phyloP scores from a whole-genome alignment of 129 eudicot species.

The Oenanthe sinensis region DNA sequence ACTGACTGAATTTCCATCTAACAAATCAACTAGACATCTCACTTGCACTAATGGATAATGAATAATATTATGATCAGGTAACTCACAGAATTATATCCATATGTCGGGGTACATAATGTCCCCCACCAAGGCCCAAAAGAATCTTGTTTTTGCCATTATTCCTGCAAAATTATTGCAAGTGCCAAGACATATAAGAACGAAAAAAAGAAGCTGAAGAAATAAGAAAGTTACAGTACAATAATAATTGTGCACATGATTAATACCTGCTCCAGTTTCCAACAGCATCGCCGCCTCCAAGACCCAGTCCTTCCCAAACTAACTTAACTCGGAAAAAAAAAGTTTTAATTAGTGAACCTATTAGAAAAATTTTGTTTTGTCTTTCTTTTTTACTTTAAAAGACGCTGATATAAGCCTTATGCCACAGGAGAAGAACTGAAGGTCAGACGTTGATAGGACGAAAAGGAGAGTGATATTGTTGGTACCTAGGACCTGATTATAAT shows the following conservation, averaged over 20 bases:
- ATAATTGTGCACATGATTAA: not conserved
- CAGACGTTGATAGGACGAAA: too few species aligned
- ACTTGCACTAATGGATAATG: not conserved
- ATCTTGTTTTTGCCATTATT: conserved; percentile 52
- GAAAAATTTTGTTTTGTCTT: not conserved
- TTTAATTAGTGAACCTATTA: not conserved
- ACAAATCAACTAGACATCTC: not conserved
- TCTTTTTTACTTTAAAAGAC: not conserved
- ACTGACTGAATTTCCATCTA: too few species aligned
- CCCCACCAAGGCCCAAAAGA: conserved; percentile 92
- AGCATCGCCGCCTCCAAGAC: conserved; percentile 72
- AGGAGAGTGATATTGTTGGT: not conserved
- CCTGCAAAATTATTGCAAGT: conserved; percentile 32
- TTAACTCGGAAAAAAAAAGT: conserved; percentile 24
- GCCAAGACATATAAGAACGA: not conserved
- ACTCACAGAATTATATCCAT: conserved; percentile 84
- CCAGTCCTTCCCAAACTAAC: conserved; percentile 96
- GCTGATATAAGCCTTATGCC: not conserved
- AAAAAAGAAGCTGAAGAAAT: not conserved
- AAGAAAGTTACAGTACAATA: not conserved
- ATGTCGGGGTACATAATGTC: conserved; percentile 96
- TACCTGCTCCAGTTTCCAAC: conserved; percentile 90
- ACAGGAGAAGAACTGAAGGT: not conserved
- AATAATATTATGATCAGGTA: not conserved
- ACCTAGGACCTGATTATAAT: not conserved